phyloP scores from a whole-genome alignment of 331 rosid species.

The Arachis monticola region DNA sequence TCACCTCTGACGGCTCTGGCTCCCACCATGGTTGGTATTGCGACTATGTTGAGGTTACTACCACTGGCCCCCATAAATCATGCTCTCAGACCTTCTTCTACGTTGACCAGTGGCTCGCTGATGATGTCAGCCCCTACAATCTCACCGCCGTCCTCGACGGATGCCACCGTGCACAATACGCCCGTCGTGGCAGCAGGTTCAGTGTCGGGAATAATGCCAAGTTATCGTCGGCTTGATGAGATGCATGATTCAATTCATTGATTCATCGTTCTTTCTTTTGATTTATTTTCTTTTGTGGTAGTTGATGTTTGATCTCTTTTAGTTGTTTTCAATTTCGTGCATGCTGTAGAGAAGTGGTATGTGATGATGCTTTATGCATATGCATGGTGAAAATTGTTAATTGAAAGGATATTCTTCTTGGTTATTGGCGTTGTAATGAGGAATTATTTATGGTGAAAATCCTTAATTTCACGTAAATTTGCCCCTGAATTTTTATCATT shows the following conservation, averaged over 20 bases:
- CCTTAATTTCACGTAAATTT: too few species aligned
- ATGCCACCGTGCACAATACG: not conserved
- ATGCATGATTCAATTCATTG: too few species aligned
- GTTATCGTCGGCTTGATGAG: not conserved
- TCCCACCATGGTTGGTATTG: conserved; percentile 43
- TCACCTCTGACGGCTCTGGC: conserved; percentile 43
- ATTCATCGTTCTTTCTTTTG: not conserved
- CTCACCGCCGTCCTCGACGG: conserved; percentile 33
- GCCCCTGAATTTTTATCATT: too few species aligned
- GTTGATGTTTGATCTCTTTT: too few species aligned
- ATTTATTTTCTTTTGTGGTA: not conserved
- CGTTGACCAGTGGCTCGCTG: conserved; percentile 43
- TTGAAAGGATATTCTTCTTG: too few species aligned
- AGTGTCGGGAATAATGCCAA: not conserved
- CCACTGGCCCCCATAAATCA: conserved; percentile 38
- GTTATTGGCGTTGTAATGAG: too few species aligned
- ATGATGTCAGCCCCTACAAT: conserved; percentile 15
- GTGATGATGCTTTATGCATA: too few species aligned
- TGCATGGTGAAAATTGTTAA: too few species aligned
- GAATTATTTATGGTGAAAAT: too few species aligned
- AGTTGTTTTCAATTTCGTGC: too few species aligned
- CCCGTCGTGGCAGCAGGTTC: not conserved
- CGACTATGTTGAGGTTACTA: conserved; percentile 38
- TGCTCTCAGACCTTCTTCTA: conserved; percentile 38
- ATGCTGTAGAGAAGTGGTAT: too few species aligned